Evolutionary conservation across 495 filamentous ascomycete genomes (phyloP).

Genomic region (Talaromyces borbonicus): DNA sequence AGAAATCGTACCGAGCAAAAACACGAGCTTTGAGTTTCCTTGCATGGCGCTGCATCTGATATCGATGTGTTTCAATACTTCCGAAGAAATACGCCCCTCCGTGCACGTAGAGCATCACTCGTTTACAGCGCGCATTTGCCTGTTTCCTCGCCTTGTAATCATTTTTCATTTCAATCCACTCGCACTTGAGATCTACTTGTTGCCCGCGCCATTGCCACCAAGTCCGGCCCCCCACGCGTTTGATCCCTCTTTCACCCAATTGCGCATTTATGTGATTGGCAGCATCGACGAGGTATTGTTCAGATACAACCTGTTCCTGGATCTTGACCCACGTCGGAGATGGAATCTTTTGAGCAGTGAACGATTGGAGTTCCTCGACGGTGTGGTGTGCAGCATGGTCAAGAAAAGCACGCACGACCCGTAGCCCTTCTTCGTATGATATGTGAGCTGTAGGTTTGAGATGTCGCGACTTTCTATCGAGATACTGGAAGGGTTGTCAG

Average conservation of each 20-base stretch:
- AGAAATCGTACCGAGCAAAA: slow-evolving; percentile 51
- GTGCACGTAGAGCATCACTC: slow-evolving; percentile 89
- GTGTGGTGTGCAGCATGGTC: slow-evolving; percentile 72
- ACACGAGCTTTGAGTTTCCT: slow-evolving; percentile 84
- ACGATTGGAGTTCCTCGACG: slow-evolving; percentile 84
- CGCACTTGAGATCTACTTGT: slow-evolving; percentile 55
- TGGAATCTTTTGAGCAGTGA: slow-evolving; percentile 83
- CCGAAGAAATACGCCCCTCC: slow-evolving; percentile 83
- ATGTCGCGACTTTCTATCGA: slow-evolving; percentile 63
- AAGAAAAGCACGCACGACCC: slow-evolving; percentile 77
- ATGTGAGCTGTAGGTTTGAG: slow-evolving; percentile 78
- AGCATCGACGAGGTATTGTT: slow-evolving; percentile 47
- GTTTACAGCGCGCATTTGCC: slow-evolving; percentile 43
- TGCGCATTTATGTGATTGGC: slow-evolving; percentile 55
- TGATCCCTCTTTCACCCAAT: slow-evolving; percentile 64
- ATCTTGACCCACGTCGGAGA: slow-evolving; percentile 80
- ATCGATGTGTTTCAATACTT: slow-evolving; percentile 87
- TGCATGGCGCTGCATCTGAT: slow-evolving; percentile 92
- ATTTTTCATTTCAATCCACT: slow-evolving; percentile 92
- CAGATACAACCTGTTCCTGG: slow-evolving; percentile 60
- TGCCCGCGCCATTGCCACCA: slow-evolving; percentile 92
- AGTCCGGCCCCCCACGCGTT: slow-evolving; percentile 63
- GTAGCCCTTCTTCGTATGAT: slow-evolving; percentile 90
- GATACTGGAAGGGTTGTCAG: slow-evolving; percentile 49
- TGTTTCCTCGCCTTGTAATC: slow-evolving; percentile 66